Evolutionary conservation across 2,329 filamentous ascomycete species (phyloP).

Genomic region (Paraconiothyrium brasiliense): DNA sequence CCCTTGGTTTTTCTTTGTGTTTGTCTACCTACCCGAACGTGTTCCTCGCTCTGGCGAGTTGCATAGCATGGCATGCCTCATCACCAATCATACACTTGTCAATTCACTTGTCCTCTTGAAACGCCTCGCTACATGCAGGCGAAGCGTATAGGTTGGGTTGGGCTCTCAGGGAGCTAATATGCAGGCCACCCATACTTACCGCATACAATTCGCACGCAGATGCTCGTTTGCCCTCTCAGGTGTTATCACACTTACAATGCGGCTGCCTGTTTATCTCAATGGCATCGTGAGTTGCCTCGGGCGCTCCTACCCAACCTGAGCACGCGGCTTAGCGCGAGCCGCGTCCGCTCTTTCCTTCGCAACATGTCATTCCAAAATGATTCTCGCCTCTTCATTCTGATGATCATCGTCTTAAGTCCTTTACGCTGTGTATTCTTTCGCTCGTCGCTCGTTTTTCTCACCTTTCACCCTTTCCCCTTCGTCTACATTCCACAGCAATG

Average conservation of each 20-base stretch:
- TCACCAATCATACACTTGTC: conserved; percentile 26
- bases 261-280: background rate
- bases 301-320: conserved; percentile 1
- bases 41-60: conserved; percentile 27
- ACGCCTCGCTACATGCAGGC: background rate
- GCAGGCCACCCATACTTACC: background rate
- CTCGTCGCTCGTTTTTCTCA: conserved; percentile 9
- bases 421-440: conserved; percentile 7
- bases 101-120: background rate
- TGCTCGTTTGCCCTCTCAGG: background rate
- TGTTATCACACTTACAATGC: background rate
- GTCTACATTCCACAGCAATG: conserved; percentile 28
- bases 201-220: background rate
- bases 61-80: conserved; percentile 29
- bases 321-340: background rate
- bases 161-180: background rate
- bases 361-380: background rate
- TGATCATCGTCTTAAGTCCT: background rate
- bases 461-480: conserved; percentile 13
- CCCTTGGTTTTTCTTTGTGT: conserved; percentile 22
- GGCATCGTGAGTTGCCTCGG: no score
- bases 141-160: background rate
- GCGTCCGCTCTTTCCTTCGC: conserved; percentile 19
- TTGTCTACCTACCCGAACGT: conserved; percentile 23
- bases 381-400: background rate